These are phyloP conservation scores for Citropsis articulata DNA, from an alignment of 345 rosid species.

Conservation along the genomic window DNA sequence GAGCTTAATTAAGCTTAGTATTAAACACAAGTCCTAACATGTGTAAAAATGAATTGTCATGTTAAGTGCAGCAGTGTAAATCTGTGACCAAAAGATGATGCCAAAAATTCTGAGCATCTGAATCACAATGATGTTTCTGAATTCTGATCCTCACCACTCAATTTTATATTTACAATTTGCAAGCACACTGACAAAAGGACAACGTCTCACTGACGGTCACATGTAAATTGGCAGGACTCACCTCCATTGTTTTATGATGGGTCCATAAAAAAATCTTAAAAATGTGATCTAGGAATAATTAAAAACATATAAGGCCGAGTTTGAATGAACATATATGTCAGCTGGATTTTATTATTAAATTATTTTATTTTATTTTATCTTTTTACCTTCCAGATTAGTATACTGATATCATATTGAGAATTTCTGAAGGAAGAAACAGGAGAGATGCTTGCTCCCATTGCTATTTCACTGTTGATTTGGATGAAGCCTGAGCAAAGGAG, in stretches of 20 bases:
- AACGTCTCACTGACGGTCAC: slow-evolving; percentile 25
- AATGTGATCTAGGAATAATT: neutral
- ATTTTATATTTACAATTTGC: slow-evolving; percentile 1
- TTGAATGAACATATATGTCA: neutral
- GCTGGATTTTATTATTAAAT: neutral
- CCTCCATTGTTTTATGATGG: neutral
- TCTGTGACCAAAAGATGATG: neutral
- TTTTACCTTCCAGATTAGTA: slow-evolving; percentile 93
- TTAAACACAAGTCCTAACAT: too few species aligned
- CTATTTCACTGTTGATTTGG: slow-evolving; percentile 88
- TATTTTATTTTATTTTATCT: neutral
- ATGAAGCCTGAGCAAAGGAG: slow-evolving; percentile 95
- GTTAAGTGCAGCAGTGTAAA: neutral
- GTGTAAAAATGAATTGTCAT: neutral
- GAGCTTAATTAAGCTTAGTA: neutral
- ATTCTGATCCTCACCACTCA: neutral
- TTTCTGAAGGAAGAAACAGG: slow-evolving; percentile 83
- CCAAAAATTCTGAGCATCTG: slow-evolving; percentile 20
- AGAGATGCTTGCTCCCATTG: slow-evolving; percentile 97
- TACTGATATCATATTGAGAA: slow-evolving; percentile 94
- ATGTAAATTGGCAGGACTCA: slow-evolving; percentile 17
- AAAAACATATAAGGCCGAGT: neutral
- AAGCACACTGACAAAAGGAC: slow-evolving; percentile 24
- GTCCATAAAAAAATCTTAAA: neutral
- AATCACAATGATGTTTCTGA: slow-evolving; percentile 23